Conservation (phyloP, 2,329 filamentous ascomycete species). For the Capronia americana region DNA sequence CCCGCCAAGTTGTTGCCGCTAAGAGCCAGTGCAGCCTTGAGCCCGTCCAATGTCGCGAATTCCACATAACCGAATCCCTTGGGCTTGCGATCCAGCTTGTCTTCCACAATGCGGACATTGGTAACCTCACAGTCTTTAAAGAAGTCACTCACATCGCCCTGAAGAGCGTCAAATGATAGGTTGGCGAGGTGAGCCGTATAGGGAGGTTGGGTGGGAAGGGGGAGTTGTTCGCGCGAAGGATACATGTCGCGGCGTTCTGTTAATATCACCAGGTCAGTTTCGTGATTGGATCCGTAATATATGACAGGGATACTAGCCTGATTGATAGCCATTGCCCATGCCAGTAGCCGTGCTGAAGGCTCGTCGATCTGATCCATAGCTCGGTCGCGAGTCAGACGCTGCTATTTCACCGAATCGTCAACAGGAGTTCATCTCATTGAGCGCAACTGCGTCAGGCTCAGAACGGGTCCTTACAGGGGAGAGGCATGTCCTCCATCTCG, state of each 20-base stretch:
- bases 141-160: conserved; percentile 81
- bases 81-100: conserved; percentile 88
- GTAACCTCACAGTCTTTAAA: conserved; percentile 84
- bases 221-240: conserved; percentile 74
- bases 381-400: conserved; percentile 51
- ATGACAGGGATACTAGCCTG: conserved; percentile 39
- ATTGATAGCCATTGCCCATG: conserved; percentile 46
- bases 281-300: not conserved
- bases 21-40: conserved; percentile 86
- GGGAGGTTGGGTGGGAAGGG: conserved; percentile 88
- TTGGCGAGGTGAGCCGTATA: conserved; percentile 97
- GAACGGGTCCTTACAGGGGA: conserved; percentile 68
- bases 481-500: conserved; percentile 88
- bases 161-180: conserved; percentile 90
- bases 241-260: conserved; percentile 53
- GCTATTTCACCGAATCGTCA: conserved; percentile 15
- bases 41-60: conserved; percentile 82
- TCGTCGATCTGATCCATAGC: conserved; percentile 59
- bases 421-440: not conserved
- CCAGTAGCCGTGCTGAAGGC: conserved; percentile 51
- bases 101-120: conserved; percentile 94
- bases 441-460: not conserved
- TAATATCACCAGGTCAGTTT: conserved; percentile 10
- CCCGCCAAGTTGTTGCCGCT: conserved; percentile 85
- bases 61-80: conserved; percentile 99